A percentile compares a stretch with the other conserved stretches of the same genome.
Evolutionary conservation across 1,139 yeast species (phyloP).

Genomic region (Candida neerlandica): DNA sequence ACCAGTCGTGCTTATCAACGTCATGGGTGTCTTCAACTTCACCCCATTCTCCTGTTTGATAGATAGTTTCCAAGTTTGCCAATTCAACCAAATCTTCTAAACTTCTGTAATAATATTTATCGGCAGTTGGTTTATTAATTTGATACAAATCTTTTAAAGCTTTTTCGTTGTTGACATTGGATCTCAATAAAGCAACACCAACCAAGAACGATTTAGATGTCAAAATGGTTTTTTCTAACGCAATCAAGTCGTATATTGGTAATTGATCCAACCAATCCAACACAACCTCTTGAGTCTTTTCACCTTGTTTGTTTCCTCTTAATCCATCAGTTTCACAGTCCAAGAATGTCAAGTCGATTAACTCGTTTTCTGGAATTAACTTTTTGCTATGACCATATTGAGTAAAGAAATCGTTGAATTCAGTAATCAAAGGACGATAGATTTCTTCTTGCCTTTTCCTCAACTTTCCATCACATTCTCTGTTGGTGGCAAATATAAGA

Average conservation of each 20-base stretch:
- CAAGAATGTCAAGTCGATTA: constrained; percentile 51
- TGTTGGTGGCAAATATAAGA: constrained; percentile 77
- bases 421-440: constrained; percentile 72
- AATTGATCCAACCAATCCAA: constrained; percentile 63
- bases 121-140: constrained; percentile 30
- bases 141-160: constrained; percentile 33
- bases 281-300: constrained; percentile 63
- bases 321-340: constrained; percentile 84
- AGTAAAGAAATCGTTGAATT: constrained; percentile 65
- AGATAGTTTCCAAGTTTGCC: constrained; percentile 78
- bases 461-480: constrained; percentile 81
- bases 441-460: constrained; percentile 74
- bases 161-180: constrained; percentile 32
- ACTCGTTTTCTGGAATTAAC: constrained; percentile 26
- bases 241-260: constrained; percentile 76
- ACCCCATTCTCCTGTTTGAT: constrained; percentile 93
- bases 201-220: constrained; percentile 84
- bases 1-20: constrained; percentile 86
- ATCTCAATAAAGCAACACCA: constrained; percentile 54
- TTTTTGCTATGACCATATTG: constrained; percentile 34
- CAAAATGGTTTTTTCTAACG: constrained; percentile 84
- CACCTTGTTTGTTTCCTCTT: constrained; percentile 73
- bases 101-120: constrained; percentile 36
- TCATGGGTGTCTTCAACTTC: constrained; percentile 99
- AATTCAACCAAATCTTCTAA: constrained; percentile 76